Conservation (phyloP, 306 rosid species). For the Cicer judaicum region DNA sequence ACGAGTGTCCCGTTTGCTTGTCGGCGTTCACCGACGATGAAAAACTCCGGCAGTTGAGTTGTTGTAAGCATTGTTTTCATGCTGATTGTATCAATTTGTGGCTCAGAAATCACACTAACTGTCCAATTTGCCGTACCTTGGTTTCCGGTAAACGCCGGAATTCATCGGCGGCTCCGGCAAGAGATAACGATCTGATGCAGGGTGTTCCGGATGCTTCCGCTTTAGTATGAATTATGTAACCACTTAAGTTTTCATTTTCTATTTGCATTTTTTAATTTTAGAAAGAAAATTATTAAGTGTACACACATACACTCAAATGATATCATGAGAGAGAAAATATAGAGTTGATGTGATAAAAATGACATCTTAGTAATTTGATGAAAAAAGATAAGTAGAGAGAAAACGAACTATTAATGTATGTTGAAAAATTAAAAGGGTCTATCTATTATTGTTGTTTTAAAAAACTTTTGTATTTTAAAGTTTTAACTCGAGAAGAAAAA, state of each 20-base stretch:
- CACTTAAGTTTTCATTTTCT: neutral
- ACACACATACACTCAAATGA: no score
- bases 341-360: no score
- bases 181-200: slow-evolving; percentile 56
- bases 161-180: slow-evolving; percentile 17
- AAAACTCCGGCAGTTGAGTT: slow-evolving; percentile 62
- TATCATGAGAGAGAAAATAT: no score
- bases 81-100: slow-evolving; percentile 67
- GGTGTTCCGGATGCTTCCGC: slow-evolving; percentile 61
- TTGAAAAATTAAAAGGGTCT: no score
- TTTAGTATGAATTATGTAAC: slow-evolving; percentile 49
- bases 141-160: slow-evolving; percentile 42
- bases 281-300: neutral
- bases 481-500: no score
- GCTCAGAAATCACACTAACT: slow-evolving; percentile 65
- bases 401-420: no score
- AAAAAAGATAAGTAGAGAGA: no score
- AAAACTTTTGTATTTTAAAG: no score
- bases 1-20: slow-evolving; percentile 83
- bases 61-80: slow-evolving; percentile 79
- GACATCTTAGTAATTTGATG: no score
- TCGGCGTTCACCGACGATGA: slow-evolving; percentile 67
- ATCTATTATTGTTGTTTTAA: no score
- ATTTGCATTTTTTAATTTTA: neutral
- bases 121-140: slow-evolving; percentile 78